Evolutionary conservation across 805 yeast species (phyloP), one percentile per base, ranked within the genome.

Genomic region (Metschnikowia colocasiae): DNA sequence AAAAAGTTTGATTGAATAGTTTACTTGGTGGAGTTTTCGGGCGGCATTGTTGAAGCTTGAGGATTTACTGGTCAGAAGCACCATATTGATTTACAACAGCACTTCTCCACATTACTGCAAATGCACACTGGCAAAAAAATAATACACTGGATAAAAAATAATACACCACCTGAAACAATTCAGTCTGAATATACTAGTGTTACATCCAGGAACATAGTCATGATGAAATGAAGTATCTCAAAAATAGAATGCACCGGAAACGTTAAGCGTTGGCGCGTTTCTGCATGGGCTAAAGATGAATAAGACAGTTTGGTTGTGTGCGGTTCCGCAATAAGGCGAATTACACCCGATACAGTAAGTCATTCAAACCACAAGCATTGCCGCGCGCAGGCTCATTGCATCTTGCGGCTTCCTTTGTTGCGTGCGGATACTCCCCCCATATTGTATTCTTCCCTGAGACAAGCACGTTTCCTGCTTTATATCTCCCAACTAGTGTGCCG

Each of bases 351-450:
- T 29, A 20, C 26, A 27, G 42, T 19, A 39, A 39, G 34, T 27
- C 34, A 19, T 19, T 26, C 42, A 25, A 18, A 29, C 9, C 13
- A 7, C 32, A 39, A 16, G 41, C 31, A 38, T 38, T 38, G 41
- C 13, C 26, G 42, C 34, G 42, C 26, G 34, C 42, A 29, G 34
- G 22, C 41, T 29, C 33, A 36, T 30, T 29, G 34, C 34, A 39
- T 22, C 42, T 19, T 29, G 34, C 42, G 20, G 33, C 42, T 25
- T 15, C 20, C 40, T 15, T n/a, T 25, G 20, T 36, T 22, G 15
- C 30, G n/a, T 35, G 38, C 37, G 38, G 27, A 20, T 4, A 15
- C 16, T 12, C 29, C 29, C 27, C 38, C 40, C 20, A 36, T 10
- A 23, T n/a, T 23, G 9, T 25, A 23, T 36, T 36, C 30, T 26